phyloP scores from a whole-genome alignment of 768 basidiomycete genomes.

The Boletellus ananiceps region DNA sequence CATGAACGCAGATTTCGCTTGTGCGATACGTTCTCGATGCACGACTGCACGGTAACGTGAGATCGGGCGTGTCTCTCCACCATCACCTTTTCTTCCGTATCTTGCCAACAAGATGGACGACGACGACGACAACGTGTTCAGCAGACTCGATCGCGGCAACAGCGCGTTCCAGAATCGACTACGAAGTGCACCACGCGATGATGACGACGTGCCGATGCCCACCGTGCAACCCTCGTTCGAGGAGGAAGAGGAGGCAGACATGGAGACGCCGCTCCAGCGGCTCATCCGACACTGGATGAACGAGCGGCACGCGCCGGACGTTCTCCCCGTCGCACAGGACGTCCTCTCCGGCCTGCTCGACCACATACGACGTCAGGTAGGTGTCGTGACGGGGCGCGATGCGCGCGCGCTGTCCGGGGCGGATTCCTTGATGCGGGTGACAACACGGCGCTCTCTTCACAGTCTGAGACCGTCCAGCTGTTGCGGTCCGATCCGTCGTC shows the following conservation, averaged over 20 bases:
- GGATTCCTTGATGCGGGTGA: conserved; percentile 1
- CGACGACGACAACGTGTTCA: conserved; percentile 28
- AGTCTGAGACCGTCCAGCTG: conserved; percentile 77
- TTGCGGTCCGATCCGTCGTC: conserved; percentile 77
- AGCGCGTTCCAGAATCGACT: conserved; percentile 34
- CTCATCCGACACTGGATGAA: conserved; percentile 84
- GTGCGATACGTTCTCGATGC: too few species aligned
- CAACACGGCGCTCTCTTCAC: not conserved
- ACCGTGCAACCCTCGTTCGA: conserved; percentile 23
- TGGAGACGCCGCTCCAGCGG: conserved; percentile 58
- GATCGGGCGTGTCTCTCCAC: not conserved
- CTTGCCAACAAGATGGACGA: conserved; percentile 14
- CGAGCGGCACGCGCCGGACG: conserved; percentile 77
- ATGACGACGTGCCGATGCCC: conserved; percentile 30
- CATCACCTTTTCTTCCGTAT: too few species aligned
- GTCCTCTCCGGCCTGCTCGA: conserved; percentile 64
- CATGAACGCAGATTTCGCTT: too few species aligned
- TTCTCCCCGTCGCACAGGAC: conserved; percentile 68
- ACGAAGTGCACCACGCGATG: conserved; percentile 32
- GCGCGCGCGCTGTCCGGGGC: too few species aligned
- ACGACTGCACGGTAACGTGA: too few species aligned
- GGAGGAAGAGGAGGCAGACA: conserved; percentile 28
- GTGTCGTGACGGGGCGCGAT: conserved; percentile 13
- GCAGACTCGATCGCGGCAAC: conserved; percentile 16
- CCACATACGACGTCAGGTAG: conserved; percentile 78